These are phyloP conservation scores for Lumnitzera racemosa DNA, from an alignment of 345 rosid genomes.

Conservation along the genomic window DNA sequence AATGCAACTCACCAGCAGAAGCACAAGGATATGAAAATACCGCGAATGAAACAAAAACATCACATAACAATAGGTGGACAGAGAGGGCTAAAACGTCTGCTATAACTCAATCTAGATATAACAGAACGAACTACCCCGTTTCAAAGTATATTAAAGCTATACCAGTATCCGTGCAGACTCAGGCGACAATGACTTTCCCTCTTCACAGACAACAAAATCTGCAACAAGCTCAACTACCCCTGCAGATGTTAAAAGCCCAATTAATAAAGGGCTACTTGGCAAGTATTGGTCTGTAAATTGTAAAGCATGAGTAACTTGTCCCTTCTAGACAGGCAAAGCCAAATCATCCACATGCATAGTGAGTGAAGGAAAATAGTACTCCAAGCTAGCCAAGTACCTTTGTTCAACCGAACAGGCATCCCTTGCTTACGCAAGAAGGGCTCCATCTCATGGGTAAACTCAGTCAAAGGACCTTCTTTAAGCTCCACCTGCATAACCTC, in stretches of 20 bases:
- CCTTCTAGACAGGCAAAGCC: too few species aligned
- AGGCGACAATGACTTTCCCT: conserved; percentile 86
- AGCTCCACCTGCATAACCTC: conserved; percentile 60
- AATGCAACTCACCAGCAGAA: too few species aligned
- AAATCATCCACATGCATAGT: too few species aligned
- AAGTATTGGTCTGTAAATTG: too few species aligned
- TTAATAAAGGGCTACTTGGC: neutral
- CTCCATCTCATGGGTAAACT: conserved; percentile 98
- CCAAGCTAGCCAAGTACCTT: conserved; percentile 32
- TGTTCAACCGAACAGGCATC: conserved; percentile 91
- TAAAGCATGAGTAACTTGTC: too few species aligned
- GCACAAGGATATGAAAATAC: neutral
- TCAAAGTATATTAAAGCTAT: neutral
- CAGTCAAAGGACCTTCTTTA: conserved; percentile 76
- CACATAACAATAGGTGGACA: too few species aligned
- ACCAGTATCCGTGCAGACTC: conserved; percentile 92
- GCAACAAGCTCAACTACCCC: conserved; percentile 89
- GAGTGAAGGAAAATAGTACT: too few species aligned
- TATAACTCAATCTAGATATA: too few species aligned
- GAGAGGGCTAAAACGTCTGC: too few species aligned
- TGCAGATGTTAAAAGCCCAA: conserved; percentile 14
- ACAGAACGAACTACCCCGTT: too few species aligned
- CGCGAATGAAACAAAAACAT: too few species aligned
- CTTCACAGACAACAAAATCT: conserved; percentile 84
- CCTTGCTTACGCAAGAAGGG: conserved; percentile 90